Evolutionary conservation across 2,329 filamentous ascomycete genomes (phyloP).

Genomic region (Coniochaeta ligniaria): DNA sequence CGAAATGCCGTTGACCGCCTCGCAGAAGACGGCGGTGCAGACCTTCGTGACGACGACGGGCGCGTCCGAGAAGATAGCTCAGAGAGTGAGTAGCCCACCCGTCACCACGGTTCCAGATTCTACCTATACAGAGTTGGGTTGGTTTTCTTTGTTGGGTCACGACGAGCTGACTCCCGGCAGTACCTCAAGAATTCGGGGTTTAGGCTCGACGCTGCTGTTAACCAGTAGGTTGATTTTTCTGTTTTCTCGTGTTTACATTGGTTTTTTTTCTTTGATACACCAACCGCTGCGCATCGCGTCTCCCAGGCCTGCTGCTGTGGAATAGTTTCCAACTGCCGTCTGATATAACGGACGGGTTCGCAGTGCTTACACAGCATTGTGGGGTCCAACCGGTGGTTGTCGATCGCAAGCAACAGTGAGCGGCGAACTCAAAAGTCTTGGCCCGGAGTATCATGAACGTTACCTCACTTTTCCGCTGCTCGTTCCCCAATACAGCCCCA

Average conservation of each 20-base stretch:
- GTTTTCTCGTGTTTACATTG: background rate
- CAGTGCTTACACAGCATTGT: background rate
- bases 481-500: no score
- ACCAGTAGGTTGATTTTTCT: conserved; percentile 42
- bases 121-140: background rate
- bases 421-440: background rate
- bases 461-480: background rate
- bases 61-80: conserved; percentile 33
- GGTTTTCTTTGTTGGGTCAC: background rate
- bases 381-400: background rate
- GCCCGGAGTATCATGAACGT: background rate
- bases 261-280: background rate
- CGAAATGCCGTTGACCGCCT: conserved; percentile 15
- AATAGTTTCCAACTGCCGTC: background rate
- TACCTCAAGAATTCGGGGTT: conserved; percentile 41
- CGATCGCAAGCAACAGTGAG: background rate
- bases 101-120: background rate
- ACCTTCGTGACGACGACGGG: conserved; percentile 38
- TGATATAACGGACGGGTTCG: background rate
- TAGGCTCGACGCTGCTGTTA: conserved; percentile 45
- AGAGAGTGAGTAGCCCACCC: conserved; percentile 26
- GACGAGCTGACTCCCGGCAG: conserved; percentile 21
- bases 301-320: background rate
- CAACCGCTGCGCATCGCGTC: background rate
- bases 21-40: conserved; percentile 29